Evolutionary conservation across 2,329 filamentous ascomycete genomes (phyloP).

Genomic region (Pseudogymnoascus sp.): DNA sequence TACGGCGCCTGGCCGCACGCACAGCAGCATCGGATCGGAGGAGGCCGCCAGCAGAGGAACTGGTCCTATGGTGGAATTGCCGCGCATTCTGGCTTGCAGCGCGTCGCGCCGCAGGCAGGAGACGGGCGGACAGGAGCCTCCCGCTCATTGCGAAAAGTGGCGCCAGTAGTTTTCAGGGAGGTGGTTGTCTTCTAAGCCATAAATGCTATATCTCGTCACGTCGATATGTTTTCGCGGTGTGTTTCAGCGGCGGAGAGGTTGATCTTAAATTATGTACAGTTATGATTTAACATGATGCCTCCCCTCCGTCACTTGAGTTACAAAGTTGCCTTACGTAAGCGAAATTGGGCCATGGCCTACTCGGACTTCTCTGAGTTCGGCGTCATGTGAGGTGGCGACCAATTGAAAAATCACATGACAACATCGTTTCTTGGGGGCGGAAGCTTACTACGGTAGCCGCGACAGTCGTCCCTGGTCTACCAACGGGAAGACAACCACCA

Average conservation of each 20-base stretch:
- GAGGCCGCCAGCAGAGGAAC: constrained; percentile 58
- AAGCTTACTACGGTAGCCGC: not conserved
- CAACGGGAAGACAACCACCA: not conserved
- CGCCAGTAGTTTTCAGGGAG: constrained; percentile 4
- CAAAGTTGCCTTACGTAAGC: constrained; percentile 3
- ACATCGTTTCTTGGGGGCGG: not conserved
- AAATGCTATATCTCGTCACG: constrained; percentile 1
- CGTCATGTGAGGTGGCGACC: not conserved
- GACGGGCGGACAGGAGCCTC: constrained; percentile 64
- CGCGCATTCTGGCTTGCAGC: constrained; percentile 45
- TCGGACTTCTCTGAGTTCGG: not conserved
- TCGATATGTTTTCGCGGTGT: not conserved
- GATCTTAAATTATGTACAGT: constrained; percentile 16
- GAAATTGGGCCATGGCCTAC: not conserved
- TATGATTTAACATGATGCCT: constrained; percentile 8
- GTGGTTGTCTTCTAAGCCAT: constrained; percentile 18
- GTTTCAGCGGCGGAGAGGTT: constrained; percentile 10
- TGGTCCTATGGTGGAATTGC: constrained; percentile 49
- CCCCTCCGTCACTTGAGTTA: constrained; percentile 6
- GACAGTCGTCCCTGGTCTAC: not conserved
- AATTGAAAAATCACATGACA: not conserved
- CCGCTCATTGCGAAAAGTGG: constrained; percentile 26
- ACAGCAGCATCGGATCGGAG: constrained; percentile 57
- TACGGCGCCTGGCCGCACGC: constrained; percentile 51
- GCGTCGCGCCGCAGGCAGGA: constrained; percentile 58